These are phyloP conservation scores for Dictyostelium discoideum DNA, from an alignment of 78 protist species.

Conservation along the genomic window DNA sequence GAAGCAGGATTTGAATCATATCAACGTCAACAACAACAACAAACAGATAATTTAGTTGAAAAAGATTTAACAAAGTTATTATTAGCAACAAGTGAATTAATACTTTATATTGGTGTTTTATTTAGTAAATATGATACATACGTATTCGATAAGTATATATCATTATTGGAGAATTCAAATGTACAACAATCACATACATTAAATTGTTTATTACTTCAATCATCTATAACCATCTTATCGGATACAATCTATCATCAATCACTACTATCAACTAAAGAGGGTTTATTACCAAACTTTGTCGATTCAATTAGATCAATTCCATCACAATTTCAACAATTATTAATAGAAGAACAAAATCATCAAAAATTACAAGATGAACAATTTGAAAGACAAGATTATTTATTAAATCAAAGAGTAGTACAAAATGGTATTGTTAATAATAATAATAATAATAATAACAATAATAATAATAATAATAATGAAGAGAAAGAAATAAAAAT, in stretches of 20 bases:
- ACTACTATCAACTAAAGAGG: background rate
- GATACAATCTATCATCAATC: conserved; percentile 52
- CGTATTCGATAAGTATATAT: conserved; percentile 48
- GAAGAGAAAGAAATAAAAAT: background rate
- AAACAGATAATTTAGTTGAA: background rate
- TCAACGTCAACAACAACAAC: background rate
- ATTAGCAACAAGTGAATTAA: conserved; percentile 73
- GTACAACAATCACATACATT: conserved; percentile 39
- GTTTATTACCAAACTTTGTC: background rate
- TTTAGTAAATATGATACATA: conserved; percentile 45
- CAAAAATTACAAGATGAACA: background rate
- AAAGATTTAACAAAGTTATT: conserved; percentile 65
- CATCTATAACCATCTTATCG: conserved; percentile 49
- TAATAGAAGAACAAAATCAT: background rate
- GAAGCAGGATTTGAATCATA: conserved; percentile 1
- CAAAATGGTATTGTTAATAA: background rate
- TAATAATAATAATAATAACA: background rate
- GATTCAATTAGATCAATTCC: conserved; percentile 8
- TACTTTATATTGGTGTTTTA: conserved; percentile 60
- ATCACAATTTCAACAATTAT: background rate
- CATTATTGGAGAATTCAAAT: background rate
- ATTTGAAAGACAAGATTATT: background rate
- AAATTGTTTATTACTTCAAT: conserved; percentile 39
- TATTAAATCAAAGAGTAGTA: background rate
- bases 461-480: background rate